Percentiles rank a stretch among this genome's conserved stretches.
These are phyloP conservation scores for Vanrija sp. DNA, from an alignment of 1,284 basidiomycete genomes.

Conservation along the genomic window DNA sequence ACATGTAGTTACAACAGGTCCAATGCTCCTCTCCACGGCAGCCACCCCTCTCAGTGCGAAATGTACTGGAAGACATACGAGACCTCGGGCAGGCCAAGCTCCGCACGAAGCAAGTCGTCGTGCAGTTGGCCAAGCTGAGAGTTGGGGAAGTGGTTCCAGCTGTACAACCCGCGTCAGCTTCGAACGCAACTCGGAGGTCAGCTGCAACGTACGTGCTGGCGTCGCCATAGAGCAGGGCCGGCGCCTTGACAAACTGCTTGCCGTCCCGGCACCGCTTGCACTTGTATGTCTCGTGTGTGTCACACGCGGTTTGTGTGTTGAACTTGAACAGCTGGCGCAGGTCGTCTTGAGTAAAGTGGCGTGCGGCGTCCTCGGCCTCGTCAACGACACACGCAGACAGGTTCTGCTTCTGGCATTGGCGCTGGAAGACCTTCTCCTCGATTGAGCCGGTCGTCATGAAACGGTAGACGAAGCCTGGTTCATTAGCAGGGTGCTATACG, in stretches of 20 bases:
- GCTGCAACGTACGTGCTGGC: conserved; percentile 78
- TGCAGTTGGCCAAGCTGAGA: conserved; percentile 83
- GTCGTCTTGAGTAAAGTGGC: conserved; percentile 89
- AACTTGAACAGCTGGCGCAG: conserved; percentile 89
- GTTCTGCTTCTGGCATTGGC: conserved; percentile 91
- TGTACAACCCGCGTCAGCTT: conserved; percentile 40
- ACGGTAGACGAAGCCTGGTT: conserved; percentile 87
- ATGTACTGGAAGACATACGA: conserved; percentile 91
- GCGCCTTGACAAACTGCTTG: conserved; percentile 75
- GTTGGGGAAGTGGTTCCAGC: conserved; percentile 97
- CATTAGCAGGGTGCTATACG: neutral
- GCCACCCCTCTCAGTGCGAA: conserved; percentile 29
- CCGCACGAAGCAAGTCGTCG: conserved; percentile 90
- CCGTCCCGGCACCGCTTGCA: conserved; percentile 91
- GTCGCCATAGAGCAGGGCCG: conserved; percentile 89
- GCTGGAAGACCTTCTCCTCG: conserved; percentile 97
- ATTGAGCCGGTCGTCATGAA: conserved; percentile 98
- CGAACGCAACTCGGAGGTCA: neutral
- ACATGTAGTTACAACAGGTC: neutral
- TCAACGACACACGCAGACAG: conserved; percentile 96
- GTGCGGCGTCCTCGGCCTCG: conserved; percentile 91
- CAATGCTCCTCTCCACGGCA: neutral
- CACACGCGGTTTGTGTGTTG: conserved; percentile 80
- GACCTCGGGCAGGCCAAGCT: conserved; percentile 76
- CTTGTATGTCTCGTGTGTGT: conserved; percentile 97